Base-by-base conservation (phyloP, 208 protist genomes). In the Lotmaria passim region DNA sequence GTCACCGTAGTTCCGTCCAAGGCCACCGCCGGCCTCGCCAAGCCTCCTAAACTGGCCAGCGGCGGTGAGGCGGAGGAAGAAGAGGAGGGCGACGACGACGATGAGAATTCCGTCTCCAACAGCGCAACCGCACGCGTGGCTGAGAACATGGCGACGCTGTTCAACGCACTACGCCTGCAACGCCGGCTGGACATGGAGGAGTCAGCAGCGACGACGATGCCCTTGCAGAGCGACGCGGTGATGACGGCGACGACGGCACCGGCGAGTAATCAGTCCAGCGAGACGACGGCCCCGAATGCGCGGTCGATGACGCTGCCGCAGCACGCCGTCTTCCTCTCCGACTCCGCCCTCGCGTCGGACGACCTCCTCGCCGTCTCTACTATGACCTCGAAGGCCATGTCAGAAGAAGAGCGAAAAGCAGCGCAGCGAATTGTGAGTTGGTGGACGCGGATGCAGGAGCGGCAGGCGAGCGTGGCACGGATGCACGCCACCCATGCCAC, bases 381-480 rank as follows among this genome's bases (percentile, higher is more conserved):
- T 8, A 30, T 34, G 34, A 33, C 44, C 6, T 44, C 60, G 21
- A 33, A 31, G 60, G 47, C 23, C 21, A 24, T 53, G 15, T 38
- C 39, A 8, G 62, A 58, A 7, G n/a, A 38, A 19, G 50, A 57
- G 28, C 44, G 30, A 7, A 38, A 41, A 23, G 83, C 83, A 26
- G 83, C 55, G 55, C 74, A 38, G 19, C 23, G 56, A 44, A 82
- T 89, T 19, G 34, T 43, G 21, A 61, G 48, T 10, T 79, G 64
- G 71, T 89, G 67, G 64, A 36, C 50, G 19, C 41, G 58, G 17
- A 34, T 63, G 43, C 47, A 33, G n/a, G 51, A 52, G 23, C 64
- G 66, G 15, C 66, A 59, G 36, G 31, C 48, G 31, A 36, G 64
- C 19, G 60, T 21, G 30, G 62, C 64, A 2, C 63, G 76, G 46